Percentiles rank a stretch among this genome's conserved stretches.
These are phyloP conservation scores for Oldenlandia corymbosa DNA, from an alignment of 257 asterid species.

Conservation along the genomic window DNA sequence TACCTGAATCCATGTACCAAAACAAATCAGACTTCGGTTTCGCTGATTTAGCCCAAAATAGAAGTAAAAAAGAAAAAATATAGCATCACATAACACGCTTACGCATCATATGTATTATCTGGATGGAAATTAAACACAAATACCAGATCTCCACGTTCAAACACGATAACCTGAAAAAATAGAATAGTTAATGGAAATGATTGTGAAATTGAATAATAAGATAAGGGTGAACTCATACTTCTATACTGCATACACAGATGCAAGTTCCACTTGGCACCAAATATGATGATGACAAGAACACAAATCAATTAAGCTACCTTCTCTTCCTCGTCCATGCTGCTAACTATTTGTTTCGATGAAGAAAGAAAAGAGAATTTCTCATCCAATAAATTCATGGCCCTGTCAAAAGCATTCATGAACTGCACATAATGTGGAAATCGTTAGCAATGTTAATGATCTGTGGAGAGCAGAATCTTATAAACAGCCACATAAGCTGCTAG, in stretches of 20 bases:
- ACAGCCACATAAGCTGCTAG: background rate
- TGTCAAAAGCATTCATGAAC: conserved; percentile 90
- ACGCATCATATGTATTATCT: conserved; percentile 82
- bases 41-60: background rate
- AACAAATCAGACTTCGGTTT: background rate
- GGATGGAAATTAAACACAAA: conserved; percentile 93
- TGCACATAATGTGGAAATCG: conserved; percentile 14
- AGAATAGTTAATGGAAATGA: conserved; percentile 12
- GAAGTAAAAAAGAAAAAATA: too few species aligned
- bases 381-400: conserved; percentile 86
- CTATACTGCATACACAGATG: too few species aligned
- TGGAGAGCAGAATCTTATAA: background rate
- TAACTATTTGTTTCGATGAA: conserved; percentile 68
- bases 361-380: conserved; percentile 70
- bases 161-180: conserved; percentile 77
- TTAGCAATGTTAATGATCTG: background rate
- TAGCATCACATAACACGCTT: conserved; percentile 20
- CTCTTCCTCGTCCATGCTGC: conserved; percentile 62
- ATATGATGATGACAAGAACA: background rate
- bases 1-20: conserved; percentile 44
- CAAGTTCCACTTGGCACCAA: too few species aligned
- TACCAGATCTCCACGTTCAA: conserved; percentile 86
- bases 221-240: too few species aligned
- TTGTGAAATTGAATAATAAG: background rate
- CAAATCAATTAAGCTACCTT: conserved; percentile 47